Conservation (phyloP, 2,329 filamentous ascomycete genomes). For the Tothia fuscella region DNA sequence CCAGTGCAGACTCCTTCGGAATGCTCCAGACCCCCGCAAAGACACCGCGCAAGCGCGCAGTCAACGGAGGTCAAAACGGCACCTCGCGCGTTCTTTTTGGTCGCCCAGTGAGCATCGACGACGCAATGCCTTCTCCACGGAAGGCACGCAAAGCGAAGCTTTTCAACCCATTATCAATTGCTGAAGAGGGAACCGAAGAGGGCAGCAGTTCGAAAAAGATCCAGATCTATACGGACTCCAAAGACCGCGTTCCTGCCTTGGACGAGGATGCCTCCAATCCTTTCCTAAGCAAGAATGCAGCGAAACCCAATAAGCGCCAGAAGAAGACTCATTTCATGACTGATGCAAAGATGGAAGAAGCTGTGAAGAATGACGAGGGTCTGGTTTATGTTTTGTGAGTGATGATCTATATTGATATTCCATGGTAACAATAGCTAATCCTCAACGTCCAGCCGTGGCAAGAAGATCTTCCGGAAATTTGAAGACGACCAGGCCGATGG, state of each 20-base stretch:
- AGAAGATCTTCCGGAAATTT: slow-evolving; percentile 65
- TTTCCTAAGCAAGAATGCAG: slow-evolving; percentile 46
- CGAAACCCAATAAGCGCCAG: slow-evolving; percentile 38
- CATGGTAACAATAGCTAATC: slow-evolving; percentile 10
- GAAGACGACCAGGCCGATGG: slow-evolving; percentile 25
- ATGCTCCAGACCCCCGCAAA: slow-evolving; percentile 71
- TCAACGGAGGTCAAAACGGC: slow-evolving; percentile 29
- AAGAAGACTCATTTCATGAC: slow-evolving; percentile 44
- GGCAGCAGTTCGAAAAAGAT: slow-evolving; percentile 35
- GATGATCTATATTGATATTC: slow-evolving; percentile 17
- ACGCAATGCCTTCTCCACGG: slow-evolving; percentile 47
- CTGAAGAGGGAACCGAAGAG: slow-evolving; percentile 37
- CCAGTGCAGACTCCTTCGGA: slow-evolving; percentile 6
- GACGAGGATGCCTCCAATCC: slow-evolving; percentile 54
- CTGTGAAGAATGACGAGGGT: slow-evolving; percentile 55
- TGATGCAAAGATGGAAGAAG: slow-evolving; percentile 49
- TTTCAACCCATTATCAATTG: slow-evolving; percentile 27
- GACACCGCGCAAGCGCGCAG: slow-evolving; percentile 54
- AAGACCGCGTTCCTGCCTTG: slow-evolving; percentile 58
- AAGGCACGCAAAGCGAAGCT: slow-evolving; percentile 47
- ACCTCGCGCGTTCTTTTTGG: slow-evolving; percentile 45
- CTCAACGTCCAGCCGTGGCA: slow-evolving; percentile 53
- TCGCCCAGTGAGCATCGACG: slow-evolving; percentile 49
- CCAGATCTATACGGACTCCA: slow-evolving; percentile 65
- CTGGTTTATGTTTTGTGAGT: slow-evolving; percentile 70